Evolutionary conservation across 2,329 filamentous ascomycete species (phyloP).

Genomic region (Teratosphaeria zuluensis): DNA sequence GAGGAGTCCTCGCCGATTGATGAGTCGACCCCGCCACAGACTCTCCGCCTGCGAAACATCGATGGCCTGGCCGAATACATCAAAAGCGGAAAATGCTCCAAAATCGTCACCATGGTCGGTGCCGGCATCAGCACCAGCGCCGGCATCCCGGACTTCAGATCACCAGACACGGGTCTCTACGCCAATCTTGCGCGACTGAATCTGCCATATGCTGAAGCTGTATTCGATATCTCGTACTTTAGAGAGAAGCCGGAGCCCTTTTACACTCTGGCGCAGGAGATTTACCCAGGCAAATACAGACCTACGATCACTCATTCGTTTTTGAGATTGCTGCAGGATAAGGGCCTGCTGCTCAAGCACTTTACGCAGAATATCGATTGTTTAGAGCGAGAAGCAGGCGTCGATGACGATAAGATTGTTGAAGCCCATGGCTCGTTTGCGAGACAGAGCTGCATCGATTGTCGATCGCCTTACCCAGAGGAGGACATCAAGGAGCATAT

Average conservation of each 20-base stretch:
- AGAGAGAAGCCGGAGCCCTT: constrained; percentile 75
- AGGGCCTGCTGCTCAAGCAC: constrained; percentile 68
- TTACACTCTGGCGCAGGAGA: constrained; percentile 81
- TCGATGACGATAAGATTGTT: constrained; percentile 70
- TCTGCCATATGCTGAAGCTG: constrained; percentile 79
- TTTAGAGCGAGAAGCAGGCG: constrained; percentile 76
- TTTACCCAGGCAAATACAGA: constrained; percentile 81
- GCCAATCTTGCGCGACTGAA: constrained; percentile 80
- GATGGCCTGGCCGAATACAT: constrained; percentile 73
- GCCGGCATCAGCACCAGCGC: constrained; percentile 65
- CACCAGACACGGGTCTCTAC: constrained; percentile 86
- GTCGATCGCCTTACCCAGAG: constrained; percentile 61
- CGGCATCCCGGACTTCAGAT: constrained; percentile 85
- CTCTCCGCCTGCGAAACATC: constrained; percentile 59
- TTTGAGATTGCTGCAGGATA: constrained; percentile 69
- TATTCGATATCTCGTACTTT: constrained; percentile 92
- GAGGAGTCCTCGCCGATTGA: constrained; percentile 62
- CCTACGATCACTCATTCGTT: constrained; percentile 89
- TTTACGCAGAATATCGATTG: constrained; percentile 99
- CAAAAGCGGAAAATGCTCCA: constrained; percentile 53
- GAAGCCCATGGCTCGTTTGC: constrained; percentile 96
- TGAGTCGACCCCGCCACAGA: constrained; percentile 53
- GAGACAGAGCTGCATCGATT: constrained; percentile 83
- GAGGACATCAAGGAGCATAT: constrained; percentile 65
- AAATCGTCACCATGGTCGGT: constrained; percentile 81